Conservation (phyloP, 1,139 yeast species). For the Wickerhamomyces sp. region DNA sequence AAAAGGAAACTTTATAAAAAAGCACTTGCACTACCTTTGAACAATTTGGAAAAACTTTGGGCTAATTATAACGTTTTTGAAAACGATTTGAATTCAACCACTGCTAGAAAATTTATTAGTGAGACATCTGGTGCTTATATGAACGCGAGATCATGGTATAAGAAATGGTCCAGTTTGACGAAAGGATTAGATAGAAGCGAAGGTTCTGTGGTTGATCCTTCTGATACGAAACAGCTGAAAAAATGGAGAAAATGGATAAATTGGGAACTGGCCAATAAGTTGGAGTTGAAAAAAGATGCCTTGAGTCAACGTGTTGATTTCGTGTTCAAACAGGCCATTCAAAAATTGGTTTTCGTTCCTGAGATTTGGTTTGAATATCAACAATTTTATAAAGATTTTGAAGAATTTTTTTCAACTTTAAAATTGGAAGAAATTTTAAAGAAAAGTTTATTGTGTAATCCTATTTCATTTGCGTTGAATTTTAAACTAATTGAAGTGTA, state of each 20-base stretch:
- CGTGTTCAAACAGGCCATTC: conserved; percentile 68
- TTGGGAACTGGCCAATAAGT: conserved; percentile 71
- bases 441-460: conserved; percentile 61
- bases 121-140: conserved; percentile 85
- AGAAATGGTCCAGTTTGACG: conserved; percentile 61
- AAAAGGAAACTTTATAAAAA: conserved; percentile 71
- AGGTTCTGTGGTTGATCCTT: conserved; percentile 24
- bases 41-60: conserved; percentile 77
- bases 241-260: conserved; percentile 74
- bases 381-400: conserved; percentile 29
- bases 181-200: conserved; percentile 36
- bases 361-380: conserved; percentile 81
- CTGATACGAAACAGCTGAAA: conserved; percentile 36
- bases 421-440: conserved; percentile 35
- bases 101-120: conserved; percentile 81
- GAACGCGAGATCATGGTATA: conserved; percentile 78
- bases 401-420: conserved; percentile 22
- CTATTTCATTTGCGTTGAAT: conserved; percentile 62
- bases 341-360: conserved; percentile 65
- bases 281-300: conserved; percentile 48
- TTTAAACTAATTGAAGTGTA: conserved; percentile 65
- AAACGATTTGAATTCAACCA: conserved; percentile 63
- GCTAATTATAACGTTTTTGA: conserved; percentile 79
- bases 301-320: conserved; percentile 61
- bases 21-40: conserved; percentile 67